These are phyloP conservation scores for Proliferodiscus dingleyae DNA, from an alignment of 2,329 filamentous ascomycete genomes.

Conservation along the genomic window DNA sequence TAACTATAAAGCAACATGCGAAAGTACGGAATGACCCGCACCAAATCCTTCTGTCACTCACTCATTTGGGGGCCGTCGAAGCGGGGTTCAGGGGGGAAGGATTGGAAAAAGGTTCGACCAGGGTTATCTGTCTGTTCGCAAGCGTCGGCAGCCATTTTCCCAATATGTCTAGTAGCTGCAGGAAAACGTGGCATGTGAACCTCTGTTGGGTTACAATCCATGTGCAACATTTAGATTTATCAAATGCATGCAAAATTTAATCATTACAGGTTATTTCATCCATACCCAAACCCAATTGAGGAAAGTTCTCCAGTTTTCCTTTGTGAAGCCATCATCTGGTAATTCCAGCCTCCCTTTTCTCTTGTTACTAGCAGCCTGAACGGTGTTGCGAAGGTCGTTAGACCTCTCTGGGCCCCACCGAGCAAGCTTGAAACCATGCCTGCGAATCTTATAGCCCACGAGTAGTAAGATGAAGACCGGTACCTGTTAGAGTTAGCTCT, in stretches of 20 bases:
- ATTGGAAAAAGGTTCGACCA: not conserved
- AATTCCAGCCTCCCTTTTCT: constrained; percentile 36
- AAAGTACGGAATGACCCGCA: not conserved
- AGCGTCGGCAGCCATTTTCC: not conserved
- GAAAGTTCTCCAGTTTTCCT: constrained; percentile 30
- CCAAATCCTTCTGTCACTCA: not conserved
- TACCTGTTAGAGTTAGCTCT: constrained; percentile 22
- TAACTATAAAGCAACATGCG: not conserved
- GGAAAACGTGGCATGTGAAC: not conserved
- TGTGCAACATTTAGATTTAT: not conserved
- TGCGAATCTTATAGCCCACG: constrained; percentile 35
- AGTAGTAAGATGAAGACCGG: constrained; percentile 36
- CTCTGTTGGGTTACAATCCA: not conserved
- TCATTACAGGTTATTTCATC: constrained; percentile 30
- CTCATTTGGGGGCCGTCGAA: not conserved
- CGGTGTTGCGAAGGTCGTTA: constrained; percentile 34
- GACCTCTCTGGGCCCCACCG: constrained; percentile 35
- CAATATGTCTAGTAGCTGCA: not conserved
- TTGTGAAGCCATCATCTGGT: constrained; percentile 32
- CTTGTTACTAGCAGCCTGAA: constrained; percentile 32
- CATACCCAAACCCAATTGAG: constrained; percentile 36
- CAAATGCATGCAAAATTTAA: not conserved
- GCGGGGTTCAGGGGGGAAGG: not conserved
- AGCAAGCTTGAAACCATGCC: constrained; percentile 32
- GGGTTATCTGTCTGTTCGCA: not conserved